phyloP scores from a whole-genome alignment of 768 basidiomycete genomes.

The Crassisporium funariophilum region DNA sequence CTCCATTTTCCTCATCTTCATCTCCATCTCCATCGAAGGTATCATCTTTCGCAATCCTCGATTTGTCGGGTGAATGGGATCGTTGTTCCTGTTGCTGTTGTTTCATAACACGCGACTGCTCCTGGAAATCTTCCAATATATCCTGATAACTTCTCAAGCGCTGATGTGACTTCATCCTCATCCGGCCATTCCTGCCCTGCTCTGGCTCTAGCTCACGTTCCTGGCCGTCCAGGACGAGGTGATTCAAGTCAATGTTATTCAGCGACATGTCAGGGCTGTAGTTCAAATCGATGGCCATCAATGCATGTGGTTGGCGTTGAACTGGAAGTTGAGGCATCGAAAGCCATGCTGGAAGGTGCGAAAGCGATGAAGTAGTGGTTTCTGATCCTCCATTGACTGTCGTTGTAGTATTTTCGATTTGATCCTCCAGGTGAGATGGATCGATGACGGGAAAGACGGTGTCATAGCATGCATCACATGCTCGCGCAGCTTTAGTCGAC shows the following conservation, averaged over 20 bases:
- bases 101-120: slow-evolving; percentile 28
- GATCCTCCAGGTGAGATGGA: slow-evolving; percentile 20
- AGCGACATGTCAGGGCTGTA: slow-evolving; percentile 23
- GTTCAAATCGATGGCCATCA: slow-evolving; percentile 49
- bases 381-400: slow-evolving; percentile 7
- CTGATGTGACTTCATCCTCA: slow-evolving; percentile 38
- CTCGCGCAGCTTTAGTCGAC: slow-evolving; percentile 62
- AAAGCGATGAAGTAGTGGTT: slow-evolving; percentile 50
- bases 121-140: slow-evolving; percentile 64
- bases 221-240: no score
- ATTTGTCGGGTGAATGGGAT: not conserved
- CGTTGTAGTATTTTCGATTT: slow-evolving; percentile 3
- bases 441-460: slow-evolving; percentile 76
- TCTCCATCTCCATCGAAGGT: slow-evolving; percentile 11
- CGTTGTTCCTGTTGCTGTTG: not conserved
- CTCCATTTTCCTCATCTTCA: slow-evolving; percentile 16
- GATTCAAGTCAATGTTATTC: slow-evolving; percentile 5
- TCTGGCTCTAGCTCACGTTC: slow-evolving; percentile 14
- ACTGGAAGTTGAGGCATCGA: slow-evolving; percentile 56
- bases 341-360: slow-evolving; percentile 54
- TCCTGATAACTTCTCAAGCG: slow-evolving; percentile 69
- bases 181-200: slow-evolving; percentile 23
- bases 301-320: slow-evolving; percentile 40
- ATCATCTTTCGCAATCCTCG: not conserved
- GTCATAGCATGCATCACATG: slow-evolving; percentile 87